Evolutionary conservation across 768 basidiomycete species (phyloP).

Genomic region (Leccinellum albellum): DNA sequence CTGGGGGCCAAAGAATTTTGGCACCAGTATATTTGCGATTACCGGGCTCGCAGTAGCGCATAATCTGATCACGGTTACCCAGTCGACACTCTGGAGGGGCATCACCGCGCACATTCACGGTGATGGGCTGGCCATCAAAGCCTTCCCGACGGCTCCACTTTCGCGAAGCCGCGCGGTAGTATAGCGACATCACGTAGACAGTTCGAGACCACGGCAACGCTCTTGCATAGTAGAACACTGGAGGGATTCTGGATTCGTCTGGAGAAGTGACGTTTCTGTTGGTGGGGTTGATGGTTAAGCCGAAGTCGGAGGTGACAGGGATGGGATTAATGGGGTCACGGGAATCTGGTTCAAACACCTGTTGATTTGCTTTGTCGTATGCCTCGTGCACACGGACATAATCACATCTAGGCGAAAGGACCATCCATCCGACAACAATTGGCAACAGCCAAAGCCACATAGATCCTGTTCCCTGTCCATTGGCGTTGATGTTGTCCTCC

Average conservation of each 20-base stretch:
- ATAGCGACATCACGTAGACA: conserved; percentile 15
- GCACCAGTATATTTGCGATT: not conserved
- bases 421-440: conserved; percentile 39
- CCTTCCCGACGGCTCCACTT: not conserved
- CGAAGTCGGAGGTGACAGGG: conserved; percentile 6
- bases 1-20: conserved; percentile 17
- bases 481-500: conserved; percentile 24
- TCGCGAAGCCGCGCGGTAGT: conserved; percentile 17
- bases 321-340: not conserved
- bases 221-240: conserved; percentile 27
- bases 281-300: conserved; percentile 13
- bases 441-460: conserved; percentile 45
- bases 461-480: conserved; percentile 38
- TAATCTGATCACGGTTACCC: conserved; percentile 17
- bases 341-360: not conserved
- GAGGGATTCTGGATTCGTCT: conserved; percentile 23
- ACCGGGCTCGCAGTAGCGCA: conserved; percentile 17
- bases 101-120: not conserved
- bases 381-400: conserved; percentile 24
- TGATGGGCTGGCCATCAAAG: not conserved
- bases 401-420: conserved; percentile 40
- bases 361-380: conserved; percentile 14
- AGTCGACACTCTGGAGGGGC: conserved; percentile 14
- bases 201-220: conserved; percentile 17
- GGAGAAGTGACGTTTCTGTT: conserved; percentile 11